Evolutionary conservation across 1,284 basidiomycete species (phyloP), one percentile per base, ranked within the genome.

Genomic region (Gomphus bonarii): DNA sequence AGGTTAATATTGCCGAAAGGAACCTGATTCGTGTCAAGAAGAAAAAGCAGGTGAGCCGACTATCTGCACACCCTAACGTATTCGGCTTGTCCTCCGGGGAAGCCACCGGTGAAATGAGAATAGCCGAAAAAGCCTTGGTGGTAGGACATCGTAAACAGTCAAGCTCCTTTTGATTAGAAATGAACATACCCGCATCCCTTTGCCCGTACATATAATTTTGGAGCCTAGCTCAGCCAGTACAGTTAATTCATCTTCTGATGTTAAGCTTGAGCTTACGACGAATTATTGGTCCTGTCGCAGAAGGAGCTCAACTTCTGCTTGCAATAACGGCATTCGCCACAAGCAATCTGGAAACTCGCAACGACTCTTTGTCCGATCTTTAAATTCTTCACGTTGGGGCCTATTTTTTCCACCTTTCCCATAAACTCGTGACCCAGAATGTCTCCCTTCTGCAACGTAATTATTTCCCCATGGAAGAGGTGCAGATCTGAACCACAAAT

Each of bases 351-450:
- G 79, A 90, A 91, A 0, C 81, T 82, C 0, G 80, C 78, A 12
- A 90, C 87, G 53, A 89, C 85, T 11, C 85, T 77, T 62, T 89
- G 79, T 14, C 86, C 85, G 5, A 71, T 60, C 40, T 76, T 72
- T 55, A 87, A 67, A 52, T 81, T 80, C 46, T 67, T 80, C 16
- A 88, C 82, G 56, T 75, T 78, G 0, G 79, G 75, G 0, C 86
- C 85, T 46, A 87, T 73, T 47, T 77, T 75, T 61, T 85, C 82
- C 28, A 88, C 78, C 47, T 79, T 68, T 8, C 84, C 84, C 83
- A 85, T 85, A 66, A 85, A 85, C 76, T 84, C 87, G 65, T 90
- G 87, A 0, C 87, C 87, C 0, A 90, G 70, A 53, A 91, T 86
- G 67, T 90, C 86, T 6, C 84, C 85, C 62, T 81, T 78, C 66